Base-by-base conservation (phyloP, 305 asterid genomes). In the Withania somnifera region DNA sequence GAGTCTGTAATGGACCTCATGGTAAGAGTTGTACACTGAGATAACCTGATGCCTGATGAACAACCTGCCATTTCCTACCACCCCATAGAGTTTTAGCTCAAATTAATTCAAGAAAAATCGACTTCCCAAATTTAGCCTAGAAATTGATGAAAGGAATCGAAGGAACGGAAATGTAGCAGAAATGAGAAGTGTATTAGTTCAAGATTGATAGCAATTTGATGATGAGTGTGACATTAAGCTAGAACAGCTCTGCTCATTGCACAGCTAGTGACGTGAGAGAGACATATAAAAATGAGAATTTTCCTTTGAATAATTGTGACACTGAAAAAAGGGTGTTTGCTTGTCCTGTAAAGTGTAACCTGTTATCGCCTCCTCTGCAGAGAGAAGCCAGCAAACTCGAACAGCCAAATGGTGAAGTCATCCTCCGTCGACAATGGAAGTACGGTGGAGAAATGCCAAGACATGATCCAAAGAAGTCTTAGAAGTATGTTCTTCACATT, bases 391-490 rank as follows among this genome's bases (percentile, higher is more conserved):
- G 38, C 20, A 4, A 71, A 71, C 17, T 14, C 11, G 7, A 71
- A 3, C 40, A 22, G 45, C 22, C 38, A 45, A 45, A 71, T 71
- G 79, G 79, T 57, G 9, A 5, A 11, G 24, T 42, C 79, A 71
- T 22, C 78, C 56, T 7, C 58, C 7, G 53, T 45, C 57, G 24
- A 40, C 3, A n/a, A 19, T 0, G 79, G 79, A 42, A 71, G 79
- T 45, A 71, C 58, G 15, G 79, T 71, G 58, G 58, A 71, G 79
- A 93, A 93, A 81, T 93, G 98, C 87, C 78, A 91, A 86, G 84
- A 82, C 54, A 92, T 91, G 98, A 93, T 93, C 64, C 86, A 73
- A 57, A 87, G 85, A 86, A 90, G 95, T 82, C 89, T 95, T 81
- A 88, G 89, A 89, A 90, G 95, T 91, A 86, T 19, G 56, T 56